These are phyloP conservation scores for Thalassiosira exigua DNA, from an alignment of 352 stramenopile genomes.

Conservation along the genomic window DNA sequence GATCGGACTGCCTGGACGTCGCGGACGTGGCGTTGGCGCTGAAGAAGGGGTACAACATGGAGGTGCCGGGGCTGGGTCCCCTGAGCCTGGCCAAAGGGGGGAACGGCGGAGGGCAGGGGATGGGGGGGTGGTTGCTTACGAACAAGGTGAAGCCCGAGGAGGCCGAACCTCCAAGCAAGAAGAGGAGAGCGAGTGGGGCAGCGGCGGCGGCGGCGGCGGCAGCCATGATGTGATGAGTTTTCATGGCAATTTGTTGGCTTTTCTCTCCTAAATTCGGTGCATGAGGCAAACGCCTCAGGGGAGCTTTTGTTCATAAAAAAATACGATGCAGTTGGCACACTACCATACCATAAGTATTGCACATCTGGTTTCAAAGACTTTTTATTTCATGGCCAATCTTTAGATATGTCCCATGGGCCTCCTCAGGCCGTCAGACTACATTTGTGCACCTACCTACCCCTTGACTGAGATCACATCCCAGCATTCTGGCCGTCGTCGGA, in stretches of 20 bases:
- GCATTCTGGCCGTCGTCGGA: too few relatives aligned
- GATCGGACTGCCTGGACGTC: constrained; percentile 74
- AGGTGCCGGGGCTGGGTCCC: constrained; percentile 72
- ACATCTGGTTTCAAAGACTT: too few relatives aligned
- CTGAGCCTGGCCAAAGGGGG: constrained; percentile 25
- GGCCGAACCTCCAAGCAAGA: constrained; percentile 11
- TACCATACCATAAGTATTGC: too few relatives aligned
- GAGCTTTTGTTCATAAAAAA: too few relatives aligned
- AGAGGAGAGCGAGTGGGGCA: constrained; percentile 11
- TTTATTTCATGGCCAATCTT: too few relatives aligned
- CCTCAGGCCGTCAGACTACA: too few relatives aligned
- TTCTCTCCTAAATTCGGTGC: constrained; percentile 14
- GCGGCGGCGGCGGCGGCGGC: constrained; percentile 19
- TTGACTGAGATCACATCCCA: too few relatives aligned
- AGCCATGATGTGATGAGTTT: constrained; percentile 4
- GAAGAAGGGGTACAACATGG: constrained; percentile 79
- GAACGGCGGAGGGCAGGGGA: not conserved
- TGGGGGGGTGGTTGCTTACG: constrained; percentile 52
- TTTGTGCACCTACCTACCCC: too few relatives aligned
- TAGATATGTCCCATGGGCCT: too few relatives aligned
- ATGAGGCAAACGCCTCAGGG: too few relatives aligned
- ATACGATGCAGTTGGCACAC: too few relatives aligned
- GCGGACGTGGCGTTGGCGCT: constrained; percentile 78
- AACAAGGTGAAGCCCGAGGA: constrained; percentile 10
- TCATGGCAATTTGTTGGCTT: not conserved